Conservation (phyloP, 306 rosid genomes). For the Amphicarpaea edgeworthii region DNA sequence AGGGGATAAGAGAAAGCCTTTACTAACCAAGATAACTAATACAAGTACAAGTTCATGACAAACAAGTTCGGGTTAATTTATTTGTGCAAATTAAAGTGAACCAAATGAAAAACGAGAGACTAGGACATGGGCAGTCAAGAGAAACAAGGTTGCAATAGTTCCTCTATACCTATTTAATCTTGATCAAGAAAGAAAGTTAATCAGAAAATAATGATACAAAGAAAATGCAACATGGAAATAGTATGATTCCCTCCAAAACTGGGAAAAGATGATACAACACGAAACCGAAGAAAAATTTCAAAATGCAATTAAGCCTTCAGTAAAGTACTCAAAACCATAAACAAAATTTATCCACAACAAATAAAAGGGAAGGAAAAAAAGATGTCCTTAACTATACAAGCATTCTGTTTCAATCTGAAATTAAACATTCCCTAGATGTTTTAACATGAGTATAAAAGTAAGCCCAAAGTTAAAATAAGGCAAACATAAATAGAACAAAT, state of each 20-base stretch:
- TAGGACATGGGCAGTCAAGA: constrained; percentile 16
- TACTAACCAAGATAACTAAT: constrained; percentile 19
- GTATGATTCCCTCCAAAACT: neutral
- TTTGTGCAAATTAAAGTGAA: constrained; percentile 18
- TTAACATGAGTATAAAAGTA: too few species aligned
- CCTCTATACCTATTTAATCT: neutral
- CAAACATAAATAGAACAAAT: too few species aligned
- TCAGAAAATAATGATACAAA: neutral
- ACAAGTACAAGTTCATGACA: neutral
- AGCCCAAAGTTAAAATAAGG: too few species aligned
- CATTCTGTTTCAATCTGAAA: too few species aligned
- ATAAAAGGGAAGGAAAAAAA: too few species aligned
- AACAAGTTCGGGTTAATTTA: neutral
- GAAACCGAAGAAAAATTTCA: neutral
- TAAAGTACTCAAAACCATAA: neutral
- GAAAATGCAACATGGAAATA: neutral
- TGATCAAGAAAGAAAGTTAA: neutral
- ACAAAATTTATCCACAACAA: neutral
- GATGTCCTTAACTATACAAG: too few species aligned
- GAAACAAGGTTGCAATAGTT: neutral
- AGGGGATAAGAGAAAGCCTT: constrained; percentile 28
- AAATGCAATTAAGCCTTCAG: neutral
- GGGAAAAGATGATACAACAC: neutral
- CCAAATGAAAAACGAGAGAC: constrained; percentile 3
- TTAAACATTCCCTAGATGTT: too few species aligned